Evolutionary conservation across 163 green algal species (phyloP), one percentile per base, ranked within the genome.

Genomic region (Scenedesmus sp.): DNA sequence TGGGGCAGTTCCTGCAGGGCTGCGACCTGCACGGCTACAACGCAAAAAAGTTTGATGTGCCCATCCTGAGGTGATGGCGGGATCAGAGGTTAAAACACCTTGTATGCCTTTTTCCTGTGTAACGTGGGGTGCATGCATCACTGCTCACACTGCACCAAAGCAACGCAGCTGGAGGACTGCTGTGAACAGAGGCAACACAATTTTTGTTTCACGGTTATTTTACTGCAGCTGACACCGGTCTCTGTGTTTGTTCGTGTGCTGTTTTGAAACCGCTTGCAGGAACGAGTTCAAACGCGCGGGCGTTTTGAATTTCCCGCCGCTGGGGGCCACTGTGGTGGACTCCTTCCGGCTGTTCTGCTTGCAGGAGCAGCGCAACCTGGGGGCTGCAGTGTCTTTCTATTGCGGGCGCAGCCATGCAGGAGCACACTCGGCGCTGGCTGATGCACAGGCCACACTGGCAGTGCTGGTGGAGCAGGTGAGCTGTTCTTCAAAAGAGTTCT

Each of bases 1-100:
- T 23, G 34, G 34, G 34, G 34, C 52, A 88, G 1, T 94, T 90
- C 77, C 62, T 94, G 67, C 34, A 91, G 20, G 91, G 64, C 82
- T 92, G 88, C 64, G 91, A 93, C 67, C 26, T 94, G 8, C 66
- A 88, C 13, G 93, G 91, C 26, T 94, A 94, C 87, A 94, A 94
- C 70, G 83, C 85, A 16, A 88, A 87, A 57, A 91, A 91, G 67
- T 94, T 94, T 83, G 93, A 94, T 54, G 90, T 94, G 82, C 93
- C 93, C 4, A 54, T 94, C 15, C 93, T 94, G 16, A 77, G 90
- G 90, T 93, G 82, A 46, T 46, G 34, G 34, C 34, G 34, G 34
- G 34, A 46, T 46, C 34, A 46, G 34, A 46, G 34, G 34, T 46
- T 46, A 46, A 46, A 46, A 46, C 34, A 46, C 34, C 34, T 46